Percentiles rank a stretch among this genome's conserved stretches.
Conservation (phyloP, 352 stramenopile species). For the Pythium aphanidermatum region DNA sequence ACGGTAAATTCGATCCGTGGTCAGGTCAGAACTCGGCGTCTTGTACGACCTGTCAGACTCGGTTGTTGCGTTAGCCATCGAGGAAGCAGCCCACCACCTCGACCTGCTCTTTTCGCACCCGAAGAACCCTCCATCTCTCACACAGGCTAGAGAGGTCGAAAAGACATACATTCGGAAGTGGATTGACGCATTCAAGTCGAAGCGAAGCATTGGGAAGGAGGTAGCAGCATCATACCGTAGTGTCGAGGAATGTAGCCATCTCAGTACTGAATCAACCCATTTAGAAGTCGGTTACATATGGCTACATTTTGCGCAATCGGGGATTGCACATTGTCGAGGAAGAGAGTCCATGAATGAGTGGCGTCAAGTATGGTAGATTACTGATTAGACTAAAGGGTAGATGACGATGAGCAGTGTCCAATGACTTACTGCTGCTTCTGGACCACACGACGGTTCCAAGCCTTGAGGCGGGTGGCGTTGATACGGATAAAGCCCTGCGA, state of each 20-base stretch:
- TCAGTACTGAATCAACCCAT: no score
- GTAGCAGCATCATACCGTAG: no score
- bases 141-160: conserved; percentile 29
- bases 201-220: no score
- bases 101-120: conserved; percentile 64
- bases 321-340: no score
- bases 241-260: no score
- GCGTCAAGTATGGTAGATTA: no score
- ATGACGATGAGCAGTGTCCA: neutral
- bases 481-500: conserved; percentile 99
- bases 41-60: conserved; percentile 33
- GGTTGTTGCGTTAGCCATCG: conserved; percentile 45
- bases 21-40: conserved; percentile 67
- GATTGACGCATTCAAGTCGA: conserved; percentile 49
- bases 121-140: conserved; percentile 35
- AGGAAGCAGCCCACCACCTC: conserved; percentile 57
- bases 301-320: no score
- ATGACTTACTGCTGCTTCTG: conserved; percentile 20
- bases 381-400: no score
- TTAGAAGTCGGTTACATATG: no score
- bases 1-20: conserved; percentile 87
- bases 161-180: conserved; percentile 39
- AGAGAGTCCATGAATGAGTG: no score
- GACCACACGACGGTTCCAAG: conserved; percentile 63
- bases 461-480: conserved; percentile 97